A percentile compares a stretch with the other conserved stretches of the same genome.
These are phyloP conservation scores for Xylaria sp. DNA, from an alignment of 2,329 filamentous ascomycete species.

Conservation along the genomic window DNA sequence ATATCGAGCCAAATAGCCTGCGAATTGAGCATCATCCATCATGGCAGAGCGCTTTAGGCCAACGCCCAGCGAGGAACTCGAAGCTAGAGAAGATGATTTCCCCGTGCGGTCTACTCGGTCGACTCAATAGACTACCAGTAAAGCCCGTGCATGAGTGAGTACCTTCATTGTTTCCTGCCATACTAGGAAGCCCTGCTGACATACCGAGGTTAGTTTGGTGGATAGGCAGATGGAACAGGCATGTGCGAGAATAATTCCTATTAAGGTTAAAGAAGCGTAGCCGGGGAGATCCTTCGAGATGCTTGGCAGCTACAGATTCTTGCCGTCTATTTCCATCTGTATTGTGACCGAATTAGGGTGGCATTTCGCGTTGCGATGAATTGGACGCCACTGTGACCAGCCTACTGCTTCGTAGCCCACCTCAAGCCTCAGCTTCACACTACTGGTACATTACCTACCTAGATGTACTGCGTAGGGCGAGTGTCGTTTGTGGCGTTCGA, in stretches of 20 bases:
- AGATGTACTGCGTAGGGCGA: not conserved
- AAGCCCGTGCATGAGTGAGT: slow-evolving; percentile 11
- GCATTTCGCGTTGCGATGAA: slow-evolving; percentile 13
- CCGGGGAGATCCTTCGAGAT: slow-evolving; percentile 17
- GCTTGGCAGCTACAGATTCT: not conserved
- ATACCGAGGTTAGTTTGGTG: not conserved
- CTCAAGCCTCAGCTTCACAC: not conserved
- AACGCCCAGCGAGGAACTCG: not conserved
- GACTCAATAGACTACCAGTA: not conserved
- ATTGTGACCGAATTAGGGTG: slow-evolving; percentile 7
- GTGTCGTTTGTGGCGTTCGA: not conserved
- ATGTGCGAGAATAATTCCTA: slow-evolving; percentile 7
- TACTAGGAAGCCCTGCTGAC: not conserved
- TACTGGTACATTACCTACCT: not conserved
- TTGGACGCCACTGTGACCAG: not conserved
- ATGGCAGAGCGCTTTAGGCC: no score
- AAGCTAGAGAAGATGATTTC: not conserved
- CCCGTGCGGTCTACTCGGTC: no score
- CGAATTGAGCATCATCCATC: no score
- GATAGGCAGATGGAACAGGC: slow-evolving; percentile 12
- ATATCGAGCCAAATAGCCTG: not conserved
- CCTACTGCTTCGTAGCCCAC: no score
- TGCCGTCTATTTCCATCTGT: not conserved
- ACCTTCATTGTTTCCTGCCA: not conserved
- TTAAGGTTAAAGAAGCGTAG: not conserved